A percentile compares a stretch with the other conserved stretches of the same genome.
Evolutionary conservation across 164 flowering plant genomes (phyloP).

Genomic region (Piper longum): DNA sequence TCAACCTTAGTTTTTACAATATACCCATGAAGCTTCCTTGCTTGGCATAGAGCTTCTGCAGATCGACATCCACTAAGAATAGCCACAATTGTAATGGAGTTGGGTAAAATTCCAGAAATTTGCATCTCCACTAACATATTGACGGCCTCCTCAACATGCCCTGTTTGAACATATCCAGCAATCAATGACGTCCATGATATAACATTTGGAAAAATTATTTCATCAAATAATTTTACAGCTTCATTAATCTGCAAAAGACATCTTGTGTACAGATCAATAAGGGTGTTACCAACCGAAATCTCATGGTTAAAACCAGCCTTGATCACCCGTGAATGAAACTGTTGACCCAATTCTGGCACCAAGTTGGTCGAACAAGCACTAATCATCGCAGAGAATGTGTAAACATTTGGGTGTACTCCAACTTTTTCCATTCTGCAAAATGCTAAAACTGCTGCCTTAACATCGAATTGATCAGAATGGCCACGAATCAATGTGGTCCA

Average conservation of each 20-base stretch:
- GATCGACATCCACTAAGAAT: slow-evolving; percentile 25
- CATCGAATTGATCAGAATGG: slow-evolving; percentile 14
- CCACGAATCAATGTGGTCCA: slow-evolving; percentile 49
- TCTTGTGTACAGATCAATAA: slow-evolving; percentile 44
- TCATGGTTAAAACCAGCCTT: slow-evolving; percentile 30
- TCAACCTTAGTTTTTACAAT: slow-evolving; percentile 20
- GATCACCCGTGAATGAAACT: slow-evolving; percentile 35
- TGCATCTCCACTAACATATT: slow-evolving; percentile 26
- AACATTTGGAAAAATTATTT: slow-evolving; percentile 29
- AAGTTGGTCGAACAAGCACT: slow-evolving; percentile 24
- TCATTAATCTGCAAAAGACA: slow-evolving; percentile 19
- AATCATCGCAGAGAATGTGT: slow-evolving; percentile 31
- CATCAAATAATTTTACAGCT: slow-evolving; percentile 26
- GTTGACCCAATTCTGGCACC: slow-evolving; percentile 27
- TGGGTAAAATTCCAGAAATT: slow-evolving; percentile 27
- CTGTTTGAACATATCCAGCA: slow-evolving; percentile 31
- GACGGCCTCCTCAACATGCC: slow-evolving; percentile 23
- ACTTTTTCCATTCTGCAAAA: slow-evolving; percentile 27
- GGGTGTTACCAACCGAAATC: slow-evolving; percentile 40
- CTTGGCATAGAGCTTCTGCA: slow-evolving; percentile 13
- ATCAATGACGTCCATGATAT: slow-evolving; percentile 55
- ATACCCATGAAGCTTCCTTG: slow-evolving; percentile 27
- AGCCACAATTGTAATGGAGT: slow-evolving; percentile 32
- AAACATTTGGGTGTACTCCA: slow-evolving; percentile 30
- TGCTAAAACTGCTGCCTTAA: slow-evolving; percentile 23